These are phyloP conservation scores for Saccharomycopsis guyanensis DNA, from an alignment of 805 yeast genomes.

Conservation along the genomic window DNA sequence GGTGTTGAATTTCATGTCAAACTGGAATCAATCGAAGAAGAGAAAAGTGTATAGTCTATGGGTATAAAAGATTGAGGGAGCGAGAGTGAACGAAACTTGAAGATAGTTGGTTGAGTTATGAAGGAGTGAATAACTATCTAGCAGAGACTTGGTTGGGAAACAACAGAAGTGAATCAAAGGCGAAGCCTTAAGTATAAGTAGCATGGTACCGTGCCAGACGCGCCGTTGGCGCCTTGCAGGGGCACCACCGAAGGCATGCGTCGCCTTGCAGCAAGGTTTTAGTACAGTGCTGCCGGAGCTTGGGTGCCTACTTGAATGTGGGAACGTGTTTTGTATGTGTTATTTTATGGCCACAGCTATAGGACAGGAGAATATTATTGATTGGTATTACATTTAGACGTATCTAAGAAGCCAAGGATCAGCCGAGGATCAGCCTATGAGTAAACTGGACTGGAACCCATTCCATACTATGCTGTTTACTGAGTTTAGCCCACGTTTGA, in stretches of 20 bases:
- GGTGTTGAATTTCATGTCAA: slow-evolving; percentile 6
- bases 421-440: too few species aligned
- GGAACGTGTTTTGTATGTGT: not conserved
- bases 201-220: not conserved
- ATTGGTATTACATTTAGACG: too few species aligned
- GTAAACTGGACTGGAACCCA: too few species aligned
- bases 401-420: too few species aligned
- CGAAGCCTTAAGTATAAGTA: not conserved
- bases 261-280: not conserved
- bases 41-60: not conserved
- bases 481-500: too few species aligned
- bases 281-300: not conserved
- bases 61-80: not conserved
- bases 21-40: not conserved
- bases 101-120: slow-evolving; percentile 4
- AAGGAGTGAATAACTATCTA: slow-evolving; percentile 13
- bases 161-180: not conserved
- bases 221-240: slow-evolving; percentile 2
- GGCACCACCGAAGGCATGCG: not conserved
- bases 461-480: too few species aligned
- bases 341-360: not conserved
- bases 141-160: not conserved
- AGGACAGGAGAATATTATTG: not conserved
- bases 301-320: not conserved
- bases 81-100: not conserved